Evolutionary conservation across 2,329 filamentous ascomycete species (phyloP).

Genomic region (Talaromyces verruculosus): DNA sequence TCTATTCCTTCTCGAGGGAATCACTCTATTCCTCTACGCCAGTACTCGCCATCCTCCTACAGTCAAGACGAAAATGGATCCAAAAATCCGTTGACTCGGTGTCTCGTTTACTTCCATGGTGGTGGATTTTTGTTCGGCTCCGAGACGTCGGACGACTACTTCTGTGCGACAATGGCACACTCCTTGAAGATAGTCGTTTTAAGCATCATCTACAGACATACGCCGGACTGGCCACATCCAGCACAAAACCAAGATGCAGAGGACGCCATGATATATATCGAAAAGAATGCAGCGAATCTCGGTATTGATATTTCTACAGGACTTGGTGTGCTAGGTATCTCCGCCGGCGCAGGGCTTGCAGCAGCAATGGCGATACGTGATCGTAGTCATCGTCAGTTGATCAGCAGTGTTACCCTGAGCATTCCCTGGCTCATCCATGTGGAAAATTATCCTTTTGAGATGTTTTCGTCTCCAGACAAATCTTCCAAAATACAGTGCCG

Average conservation of each 20-base stretch:
- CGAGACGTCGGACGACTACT: not conserved
- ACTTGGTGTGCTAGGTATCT: not conserved
- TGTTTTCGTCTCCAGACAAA: not conserved
- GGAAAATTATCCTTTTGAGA: not conserved
- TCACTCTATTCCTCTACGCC: not conserved
- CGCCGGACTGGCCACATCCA: not conserved
- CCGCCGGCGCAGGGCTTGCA: not conserved
- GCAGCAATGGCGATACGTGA: not conserved
- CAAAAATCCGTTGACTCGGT: not conserved
- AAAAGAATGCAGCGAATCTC: not conserved
- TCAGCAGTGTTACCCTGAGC: not conserved
- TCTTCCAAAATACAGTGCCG: constrained; percentile 4
- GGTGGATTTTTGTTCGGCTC: not conserved
- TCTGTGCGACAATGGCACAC: not conserved
- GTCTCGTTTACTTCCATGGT: not conserved
- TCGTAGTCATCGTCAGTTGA: not conserved
- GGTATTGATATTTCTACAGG: not conserved
- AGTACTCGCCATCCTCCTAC: not conserved
- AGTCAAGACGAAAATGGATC: not conserved
- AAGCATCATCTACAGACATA: not conserved
- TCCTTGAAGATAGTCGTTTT: not conserved
- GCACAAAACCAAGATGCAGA: not conserved
- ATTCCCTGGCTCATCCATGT: not conserved
- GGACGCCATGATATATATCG: not conserved
- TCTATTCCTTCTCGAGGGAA: not conserved